Evolutionary conservation across 352 stramenopile genomes (phyloP), one percentile per base, ranked within the genome.

Genomic region (Thalassiosira sp.): DNA sequence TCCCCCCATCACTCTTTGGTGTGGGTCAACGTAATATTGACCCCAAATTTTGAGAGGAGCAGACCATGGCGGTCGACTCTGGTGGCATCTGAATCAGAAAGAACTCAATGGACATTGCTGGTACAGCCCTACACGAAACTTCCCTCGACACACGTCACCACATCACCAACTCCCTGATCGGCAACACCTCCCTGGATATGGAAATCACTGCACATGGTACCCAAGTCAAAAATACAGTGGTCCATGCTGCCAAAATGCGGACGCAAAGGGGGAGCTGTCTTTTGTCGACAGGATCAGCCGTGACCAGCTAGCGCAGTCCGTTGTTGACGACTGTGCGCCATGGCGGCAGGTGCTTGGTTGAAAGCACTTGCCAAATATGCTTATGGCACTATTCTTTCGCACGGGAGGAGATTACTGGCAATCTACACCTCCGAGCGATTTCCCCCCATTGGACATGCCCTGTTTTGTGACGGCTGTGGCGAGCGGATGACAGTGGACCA

Each of bases 341-440:
- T 5, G 3, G 40, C 3, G 18, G 1, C 13, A 1, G 90, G 15
- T 3, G 20, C 40, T 24, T 65, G 56, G 56, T 22, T 65, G n/a
- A 53, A 37, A 1, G 78, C 77, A 0, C 53, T 91, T 79, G 52
- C 93, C 86, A 46, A 91, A 84, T 0, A 91, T 72, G 25, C 84
- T 88, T 24, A 71, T 57, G 57, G 57, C 7, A 75, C 53, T 0
- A 31, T 69, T 25, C 27, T 76, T 1, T 72, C 52, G 33, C 63
- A 1, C 27, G 27, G 8, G 56, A 71, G 22, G 72, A 76, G 37
- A 76, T 59, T 24, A 1, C 63, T 0, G 63, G 76, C 22, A 67
- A 51, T 25, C n/a, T 63, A 2, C 40, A 64, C 10, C 35, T 76
- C 11, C 63, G 58, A 61, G 51, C 15, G 37, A 61, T 33, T 13